Base-by-base conservation (phyloP, 805 yeast species). In the Sugiyamaella marilandica region DNA sequence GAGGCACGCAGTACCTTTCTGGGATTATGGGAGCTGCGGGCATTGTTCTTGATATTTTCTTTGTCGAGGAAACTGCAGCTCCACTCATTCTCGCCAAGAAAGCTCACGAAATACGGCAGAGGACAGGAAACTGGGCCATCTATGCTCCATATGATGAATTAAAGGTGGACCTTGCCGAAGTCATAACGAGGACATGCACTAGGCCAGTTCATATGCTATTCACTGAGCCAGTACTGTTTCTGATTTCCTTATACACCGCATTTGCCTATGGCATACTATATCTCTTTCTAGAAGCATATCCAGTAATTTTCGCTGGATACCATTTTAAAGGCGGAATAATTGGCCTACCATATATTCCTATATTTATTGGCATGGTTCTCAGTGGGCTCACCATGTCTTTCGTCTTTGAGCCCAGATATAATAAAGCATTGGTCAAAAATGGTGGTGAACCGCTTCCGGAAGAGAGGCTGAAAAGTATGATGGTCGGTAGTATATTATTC, bases 41-140 rank as follows among this genome's bases (percentile, higher is more conserved):
- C 10, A 57, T 72, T 1, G 59, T 75, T 1, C 53, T 70, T 10
- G 64, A 73, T 14, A 53, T 71, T 0, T 55, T 84, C 13, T 71
- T 71, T 55, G 71, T 71, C 55, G 76, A 75, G 50, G 95, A 87
- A 69, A 80, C 89, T 1, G 87, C 84, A 64, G 85, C 82, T 58
- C 87, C 88, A 16, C 72, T 81, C 11, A 74, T 87, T 49, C 67
- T 87, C 53, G 81, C 75, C n/a, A 61, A 71, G 9, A 84, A 84
- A 66, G 94, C 95, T 3, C 72, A 74, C 49, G 70, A 67, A 45
- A 73, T 87, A 63, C 78, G 89, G 60, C 71, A 77, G 59, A 70
- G 80, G 57, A 86, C 91, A 8, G 85, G 87, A n/a, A 87, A 83
- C 70, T 85, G 92, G 92, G 85, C 85, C 36, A 80, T 86, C 50